Conservation (phyloP, 176 grass and related monocot genomes). For the Pontederia crassipes region DNA sequence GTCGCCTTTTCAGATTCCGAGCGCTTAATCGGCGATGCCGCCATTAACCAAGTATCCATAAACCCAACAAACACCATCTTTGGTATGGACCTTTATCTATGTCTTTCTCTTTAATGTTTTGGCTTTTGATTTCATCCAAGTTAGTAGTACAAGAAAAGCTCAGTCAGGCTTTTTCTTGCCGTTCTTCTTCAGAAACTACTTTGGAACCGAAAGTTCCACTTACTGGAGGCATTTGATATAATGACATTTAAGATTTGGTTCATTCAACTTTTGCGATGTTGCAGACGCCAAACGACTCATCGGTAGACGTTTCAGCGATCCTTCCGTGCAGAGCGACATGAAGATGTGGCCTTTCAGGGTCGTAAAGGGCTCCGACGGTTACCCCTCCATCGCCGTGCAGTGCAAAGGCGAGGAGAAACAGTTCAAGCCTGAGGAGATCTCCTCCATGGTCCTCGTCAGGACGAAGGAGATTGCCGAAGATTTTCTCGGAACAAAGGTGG, state of each 20-base stretch:
- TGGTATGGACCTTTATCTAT: conserved; percentile 5
- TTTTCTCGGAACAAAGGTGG: background rate
- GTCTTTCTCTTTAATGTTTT: too few relatives aligned
- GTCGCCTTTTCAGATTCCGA: conserved; percentile 43
- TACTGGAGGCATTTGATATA: too few relatives aligned
- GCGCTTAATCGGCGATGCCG: conserved; percentile 28
- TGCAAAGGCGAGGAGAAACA: background rate
- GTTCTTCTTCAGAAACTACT: too few relatives aligned
- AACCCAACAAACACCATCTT: conserved; percentile 34
- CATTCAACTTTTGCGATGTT: background rate
- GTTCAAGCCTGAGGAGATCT: background rate
- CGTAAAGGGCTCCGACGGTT: background rate
- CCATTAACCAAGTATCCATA: conserved; percentile 29
- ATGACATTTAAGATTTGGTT: too few relatives aligned
- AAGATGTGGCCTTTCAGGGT: background rate
- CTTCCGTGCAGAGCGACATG: background rate
- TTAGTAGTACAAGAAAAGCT: too few relatives aligned
- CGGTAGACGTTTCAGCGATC: background rate
- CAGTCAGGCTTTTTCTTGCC: too few relatives aligned
- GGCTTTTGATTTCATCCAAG: too few relatives aligned
- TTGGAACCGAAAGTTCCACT: too few relatives aligned
- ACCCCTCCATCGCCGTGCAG: background rate
- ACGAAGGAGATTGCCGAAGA: background rate
- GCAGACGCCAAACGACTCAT: conserved; percentile 2
- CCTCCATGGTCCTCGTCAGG: background rate